These are phyloP conservation scores for Meripilus lineatus DNA, from an alignment of 1,284 basidiomycete genomes.

Conservation along the genomic window DNA sequence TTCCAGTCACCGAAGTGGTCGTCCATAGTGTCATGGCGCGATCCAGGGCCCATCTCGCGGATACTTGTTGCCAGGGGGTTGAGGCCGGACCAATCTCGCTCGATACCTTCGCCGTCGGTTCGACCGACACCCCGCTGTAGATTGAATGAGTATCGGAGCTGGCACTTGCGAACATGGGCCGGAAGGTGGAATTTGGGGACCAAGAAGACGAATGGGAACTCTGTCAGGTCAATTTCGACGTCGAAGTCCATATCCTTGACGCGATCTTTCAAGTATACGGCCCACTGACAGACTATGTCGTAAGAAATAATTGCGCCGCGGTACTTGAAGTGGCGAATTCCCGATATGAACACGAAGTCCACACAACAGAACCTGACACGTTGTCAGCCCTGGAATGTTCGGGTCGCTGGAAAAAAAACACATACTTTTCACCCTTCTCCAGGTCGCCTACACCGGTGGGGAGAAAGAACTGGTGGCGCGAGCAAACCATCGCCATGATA, in stretches of 20 bases:
- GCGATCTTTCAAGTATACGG: conserved; percentile 4
- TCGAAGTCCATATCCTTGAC: not conserved
- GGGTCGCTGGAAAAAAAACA: not conserved
- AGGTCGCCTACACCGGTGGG: conserved; percentile 21
- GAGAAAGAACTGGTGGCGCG: conserved; percentile 19
- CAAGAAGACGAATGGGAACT: not conserved
- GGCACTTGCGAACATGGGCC: not conserved
- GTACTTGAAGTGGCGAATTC: conserved; percentile 4
- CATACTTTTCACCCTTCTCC: conserved; percentile 22
- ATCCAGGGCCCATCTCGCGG: conserved; percentile 17
- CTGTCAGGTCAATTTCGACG: conserved; percentile 6
- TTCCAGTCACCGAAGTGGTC: conserved; percentile 12
- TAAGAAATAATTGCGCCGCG: conserved; percentile 10
- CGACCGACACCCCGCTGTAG: conserved; percentile 14
- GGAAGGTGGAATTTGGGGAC: conserved; percentile 14
- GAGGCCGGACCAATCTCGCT: conserved; percentile 17
- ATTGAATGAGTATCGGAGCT: conserved; percentile 14
- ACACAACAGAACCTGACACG: conserved; percentile 10
- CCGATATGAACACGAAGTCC: conserved; percentile 18
- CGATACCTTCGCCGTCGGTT: conserved; percentile 20
- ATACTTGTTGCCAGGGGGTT: conserved; percentile 13
- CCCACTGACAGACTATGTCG: conserved; percentile 22
- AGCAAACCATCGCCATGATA: conserved; percentile 16
- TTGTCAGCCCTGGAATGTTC: not conserved
- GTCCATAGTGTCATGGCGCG: conserved; percentile 12